Conservation (phyloP, 768 basidiomycete species). For the Chiua virens region DNA sequence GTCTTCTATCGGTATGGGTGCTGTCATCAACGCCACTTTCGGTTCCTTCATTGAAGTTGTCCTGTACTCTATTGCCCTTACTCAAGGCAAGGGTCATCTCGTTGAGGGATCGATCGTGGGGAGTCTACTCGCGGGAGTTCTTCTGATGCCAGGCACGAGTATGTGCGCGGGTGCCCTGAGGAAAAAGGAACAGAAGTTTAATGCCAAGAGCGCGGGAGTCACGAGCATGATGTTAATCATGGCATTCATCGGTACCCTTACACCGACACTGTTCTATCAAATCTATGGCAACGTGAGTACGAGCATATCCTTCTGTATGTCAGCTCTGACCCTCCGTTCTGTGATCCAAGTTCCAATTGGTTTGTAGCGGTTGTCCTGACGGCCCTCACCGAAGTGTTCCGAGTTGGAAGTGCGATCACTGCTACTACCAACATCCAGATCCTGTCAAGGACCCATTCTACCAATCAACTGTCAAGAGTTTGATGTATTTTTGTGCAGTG, state of each 20-base stretch:
- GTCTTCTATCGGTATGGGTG: conserved; percentile 98
- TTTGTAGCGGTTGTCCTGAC: conserved; percentile 78
- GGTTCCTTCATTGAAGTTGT: conserved; percentile 98
- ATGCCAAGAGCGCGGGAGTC: conserved; percentile 98
- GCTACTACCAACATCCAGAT: conserved; percentile 93
- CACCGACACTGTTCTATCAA: conserved; percentile 97
- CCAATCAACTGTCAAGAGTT: conserved; percentile 88
- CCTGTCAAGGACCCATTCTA: conserved; percentile 95
- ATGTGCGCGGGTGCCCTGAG: conserved; percentile 91
- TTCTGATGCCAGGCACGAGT: conserved; percentile 95
- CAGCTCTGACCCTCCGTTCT: conserved; percentile 14
- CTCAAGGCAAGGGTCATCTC: conserved; percentile 87
- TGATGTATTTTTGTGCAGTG: conserved; percentile 96
- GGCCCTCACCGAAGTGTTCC: conserved; percentile 26
- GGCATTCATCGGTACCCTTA: conserved; percentile 95
- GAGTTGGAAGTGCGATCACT: conserved; percentile 84
- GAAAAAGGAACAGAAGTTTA: conserved; percentile 96
- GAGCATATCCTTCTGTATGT: neutral
- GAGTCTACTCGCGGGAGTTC: conserved; percentile 89
- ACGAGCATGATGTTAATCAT: conserved; percentile 99
- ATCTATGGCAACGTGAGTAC: conserved; percentile 90
- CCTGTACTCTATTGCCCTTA: conserved; percentile 86
- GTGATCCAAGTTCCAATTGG: conserved; percentile 70
- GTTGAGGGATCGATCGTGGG: conserved; percentile 98
- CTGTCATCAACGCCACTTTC: conserved; percentile 98